phyloP scores from a whole-genome alignment of 805 yeast genomes.

The Lipomyces kockii region DNA sequence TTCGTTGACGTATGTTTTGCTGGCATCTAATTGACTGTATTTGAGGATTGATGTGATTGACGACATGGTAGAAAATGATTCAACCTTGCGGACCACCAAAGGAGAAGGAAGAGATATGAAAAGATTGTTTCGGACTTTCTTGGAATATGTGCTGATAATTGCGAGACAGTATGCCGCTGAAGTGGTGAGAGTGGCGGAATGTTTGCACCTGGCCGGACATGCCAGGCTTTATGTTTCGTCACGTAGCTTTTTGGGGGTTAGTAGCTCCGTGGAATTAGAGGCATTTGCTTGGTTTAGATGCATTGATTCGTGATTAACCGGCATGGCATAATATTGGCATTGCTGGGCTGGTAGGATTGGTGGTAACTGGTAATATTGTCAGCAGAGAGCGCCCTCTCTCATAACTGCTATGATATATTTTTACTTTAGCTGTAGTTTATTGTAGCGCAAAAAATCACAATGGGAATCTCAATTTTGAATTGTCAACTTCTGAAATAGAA shows the following conservation, averaged over 20 bases:
- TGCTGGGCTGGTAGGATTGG: background rate
- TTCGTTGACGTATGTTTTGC: constrained; percentile 41
- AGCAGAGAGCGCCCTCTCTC: no score
- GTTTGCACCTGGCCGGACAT: background rate
- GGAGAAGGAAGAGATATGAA: constrained; percentile 9
- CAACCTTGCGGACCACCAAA: constrained; percentile 41
- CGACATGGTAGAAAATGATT: constrained; percentile 39
- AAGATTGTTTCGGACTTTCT: background rate
- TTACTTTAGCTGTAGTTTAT: no score
- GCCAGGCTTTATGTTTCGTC: background rate
- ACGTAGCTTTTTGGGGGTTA: background rate
- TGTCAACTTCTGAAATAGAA: no score
- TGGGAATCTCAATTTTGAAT: no score
- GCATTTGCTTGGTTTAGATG: background rate
- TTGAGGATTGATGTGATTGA: background rate
- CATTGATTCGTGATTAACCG: background rate
- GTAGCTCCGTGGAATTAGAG: background rate
- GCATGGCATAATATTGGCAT: background rate
- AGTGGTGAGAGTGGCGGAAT: background rate
- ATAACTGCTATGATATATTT: no score
- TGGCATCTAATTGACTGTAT: background rate
- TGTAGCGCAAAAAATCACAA: no score
- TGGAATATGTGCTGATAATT: background rate
- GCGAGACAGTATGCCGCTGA: background rate
- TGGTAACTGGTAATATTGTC: background rate